These are phyloP conservation scores for Trametes cubensis DNA, from an alignment of 768 basidiomycete species.

Conservation along the genomic window DNA sequence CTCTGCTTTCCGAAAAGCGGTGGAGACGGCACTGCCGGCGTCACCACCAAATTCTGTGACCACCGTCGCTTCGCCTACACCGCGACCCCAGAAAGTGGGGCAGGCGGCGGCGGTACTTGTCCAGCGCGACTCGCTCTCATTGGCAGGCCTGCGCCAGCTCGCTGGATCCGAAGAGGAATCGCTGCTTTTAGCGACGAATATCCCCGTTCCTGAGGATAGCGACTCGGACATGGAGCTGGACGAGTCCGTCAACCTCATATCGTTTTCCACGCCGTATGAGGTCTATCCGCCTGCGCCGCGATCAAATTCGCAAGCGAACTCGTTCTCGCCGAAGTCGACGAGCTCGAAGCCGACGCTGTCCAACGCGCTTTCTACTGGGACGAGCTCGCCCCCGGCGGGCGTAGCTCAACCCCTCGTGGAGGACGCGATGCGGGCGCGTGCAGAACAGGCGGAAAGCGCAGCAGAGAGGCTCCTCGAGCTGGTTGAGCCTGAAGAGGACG, in stretches of 20 bases:
- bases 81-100: constrained; percentile 21
- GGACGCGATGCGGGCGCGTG: constrained; percentile 83
- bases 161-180: constrained; percentile 55
- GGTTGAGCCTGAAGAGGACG: constrained; percentile 77
- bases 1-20: constrained; percentile 34
- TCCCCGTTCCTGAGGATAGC: constrained; percentile 75
- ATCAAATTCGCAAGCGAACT: constrained; percentile 46
- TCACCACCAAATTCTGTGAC: constrained; percentile 32
- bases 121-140: constrained; percentile 47
- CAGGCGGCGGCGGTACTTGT: constrained; percentile 38
- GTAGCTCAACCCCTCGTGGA: constrained; percentile 63
- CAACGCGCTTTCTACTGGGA: constrained; percentile 61
- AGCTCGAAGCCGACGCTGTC: constrained; percentile 49
- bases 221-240: constrained; percentile 59
- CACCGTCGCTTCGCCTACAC: constrained; percentile 25
- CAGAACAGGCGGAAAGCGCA: constrained; percentile 92
- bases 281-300: constrained; percentile 43
- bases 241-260: constrained; percentile 61
- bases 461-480: constrained; percentile 87
- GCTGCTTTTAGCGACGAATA: constrained; percentile 66
- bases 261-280: constrained; percentile 72
- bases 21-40: constrained; percentile 38
- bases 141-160: constrained; percentile 38
- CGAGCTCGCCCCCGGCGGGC: constrained; percentile 40
- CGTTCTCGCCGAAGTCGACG: constrained; percentile 57